Percentiles rank a stretch among this genome's conserved stretches.
Conservation (phyloP, 2,329 filamentous ascomycete species). For the Bimuria novae-zelandiae region DNA sequence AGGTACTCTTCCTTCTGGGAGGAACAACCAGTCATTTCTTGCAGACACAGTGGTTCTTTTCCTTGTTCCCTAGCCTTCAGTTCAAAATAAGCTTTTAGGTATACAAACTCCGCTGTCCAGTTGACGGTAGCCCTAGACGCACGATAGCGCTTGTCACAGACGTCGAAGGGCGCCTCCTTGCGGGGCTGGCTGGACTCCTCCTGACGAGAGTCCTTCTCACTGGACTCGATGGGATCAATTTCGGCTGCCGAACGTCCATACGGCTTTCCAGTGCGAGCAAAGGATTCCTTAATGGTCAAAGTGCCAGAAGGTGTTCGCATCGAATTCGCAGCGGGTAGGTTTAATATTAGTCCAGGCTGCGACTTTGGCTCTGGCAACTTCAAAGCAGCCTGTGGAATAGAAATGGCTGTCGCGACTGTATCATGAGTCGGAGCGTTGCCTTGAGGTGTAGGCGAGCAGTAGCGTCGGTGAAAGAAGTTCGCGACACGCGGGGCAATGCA, state of each 20-base stretch:
- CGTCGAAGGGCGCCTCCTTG: constrained; percentile 17
- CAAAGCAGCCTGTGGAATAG: neutral
- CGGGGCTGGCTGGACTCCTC: constrained; percentile 21
- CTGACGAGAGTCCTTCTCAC: constrained; percentile 9
- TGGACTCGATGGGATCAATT: constrained; percentile 20
- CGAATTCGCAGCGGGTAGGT: constrained; percentile 14
- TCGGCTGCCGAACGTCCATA: constrained; percentile 21
- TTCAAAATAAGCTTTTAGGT: constrained; percentile 18
- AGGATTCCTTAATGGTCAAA: constrained; percentile 27
- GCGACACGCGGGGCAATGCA: no score
- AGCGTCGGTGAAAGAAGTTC: no score
- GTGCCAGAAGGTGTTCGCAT: constrained; percentile 17
- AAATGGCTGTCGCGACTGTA: neutral
- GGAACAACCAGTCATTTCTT: constrained; percentile 34
- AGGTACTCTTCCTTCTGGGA: constrained; percentile 30
- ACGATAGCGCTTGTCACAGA: constrained; percentile 24
- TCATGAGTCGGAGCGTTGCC: neutral
- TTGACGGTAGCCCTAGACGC: constrained; percentile 25
- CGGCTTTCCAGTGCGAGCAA: constrained; percentile 26
- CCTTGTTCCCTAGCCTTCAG: constrained; percentile 16
- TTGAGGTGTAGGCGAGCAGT: neutral
- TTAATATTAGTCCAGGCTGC: constrained; percentile 10
- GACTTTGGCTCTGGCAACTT: constrained; percentile 20
- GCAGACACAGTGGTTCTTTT: constrained; percentile 26
- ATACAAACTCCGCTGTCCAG: constrained; percentile 31